Conservation (phyloP, 2,329 filamentous ascomycete genomes). For the Xylaria sp. region DNA sequence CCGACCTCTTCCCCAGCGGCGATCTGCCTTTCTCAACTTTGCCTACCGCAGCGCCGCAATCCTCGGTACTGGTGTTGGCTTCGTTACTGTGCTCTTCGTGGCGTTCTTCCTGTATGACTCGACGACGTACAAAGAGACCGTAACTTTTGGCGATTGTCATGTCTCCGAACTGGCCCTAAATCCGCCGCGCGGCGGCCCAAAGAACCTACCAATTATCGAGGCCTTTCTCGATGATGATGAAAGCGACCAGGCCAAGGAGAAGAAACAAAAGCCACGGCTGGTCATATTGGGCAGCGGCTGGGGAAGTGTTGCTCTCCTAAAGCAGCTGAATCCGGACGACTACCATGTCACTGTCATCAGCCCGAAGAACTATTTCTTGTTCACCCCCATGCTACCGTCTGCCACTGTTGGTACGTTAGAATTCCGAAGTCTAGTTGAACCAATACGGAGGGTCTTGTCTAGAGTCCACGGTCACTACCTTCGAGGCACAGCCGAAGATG, state of each 20-base stretch:
- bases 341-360: slow-evolving; percentile 97
- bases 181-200: slow-evolving; percentile 86
- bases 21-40: slow-evolving; percentile 65
- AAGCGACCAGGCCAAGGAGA: slow-evolving; percentile 71
- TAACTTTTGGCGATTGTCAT: slow-evolving; percentile 75
- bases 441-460: slow-evolving; percentile 84
- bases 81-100: slow-evolving; percentile 75
- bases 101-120: slow-evolving; percentile 96
- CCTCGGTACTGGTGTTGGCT: slow-evolving; percentile 78
- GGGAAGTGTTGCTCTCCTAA: slow-evolving; percentile 92
- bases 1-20: slow-evolving; percentile 61
- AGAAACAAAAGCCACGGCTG: slow-evolving; percentile 89
- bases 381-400: slow-evolving; percentile 97
- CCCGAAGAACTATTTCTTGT: slow-evolving; percentile 95
- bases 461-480: slow-evolving; percentile 88
- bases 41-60: slow-evolving; percentile 76
- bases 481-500: slow-evolving; percentile 84
- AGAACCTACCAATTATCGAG: slow-evolving; percentile 93
- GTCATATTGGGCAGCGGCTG: slow-evolving; percentile 95
- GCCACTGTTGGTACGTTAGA: slow-evolving; percentile 97
- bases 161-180: slow-evolving; percentile 87
- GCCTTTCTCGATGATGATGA: slow-evolving; percentile 91
- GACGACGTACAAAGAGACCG: slow-evolving; percentile 83
- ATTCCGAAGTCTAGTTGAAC: slow-evolving; percentile 90
- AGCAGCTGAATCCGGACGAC: slow-evolving; percentile 87